Evolutionary conservation across 2,329 filamentous ascomycete genomes (phyloP), one percentile per base, ranked within the genome.

Genomic region (Colletotrichum agaves): DNA sequence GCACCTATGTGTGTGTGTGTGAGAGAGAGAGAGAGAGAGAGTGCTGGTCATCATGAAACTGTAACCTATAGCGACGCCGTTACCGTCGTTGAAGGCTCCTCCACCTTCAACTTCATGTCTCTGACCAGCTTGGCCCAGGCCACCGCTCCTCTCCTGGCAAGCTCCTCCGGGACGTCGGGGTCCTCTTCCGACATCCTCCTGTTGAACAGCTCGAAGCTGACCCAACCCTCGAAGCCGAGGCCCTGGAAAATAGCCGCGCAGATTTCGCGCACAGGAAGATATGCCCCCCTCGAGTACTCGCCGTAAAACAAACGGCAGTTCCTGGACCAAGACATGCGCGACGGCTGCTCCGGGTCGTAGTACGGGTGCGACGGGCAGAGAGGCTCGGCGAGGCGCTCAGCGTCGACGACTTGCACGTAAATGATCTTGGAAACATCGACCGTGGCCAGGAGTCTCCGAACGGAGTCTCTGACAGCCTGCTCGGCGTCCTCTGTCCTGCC

Each of bases 351-450:
- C 0, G 70, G 43, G 67, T 76, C 70, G 65, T 80, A 77, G 41
- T 79, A 79, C 2, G 73, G 68, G 50, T 82, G 79, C 0, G 75
- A 78, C 4, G 82, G 85, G 75, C 2, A 86, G 8, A 94, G 77
- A 0, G 91, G 91, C 11, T 79, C 73, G 0, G 77, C 73, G 3
- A 94, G 81, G 4, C 85, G 82, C 75, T 93, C 90, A 1, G 88
- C 92, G 73, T 95, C 92, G 5, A 92, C 91, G 7, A 94, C 84
- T 74, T 95, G 93, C 1, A 95, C 82, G 73, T 92, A 93, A 73
- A 93, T 93, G 0, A 95, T 83, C 75, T 91, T 93, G 46, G 79
- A 76, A 2, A 87, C 81, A 68, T 93, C 87, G 6, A 93, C 79
- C 0, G 79, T 80, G 1, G 80, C 71, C 0, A 88, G 77, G 5